Base-by-base conservation (phyloP, 768 basidiomycete species). In the Boletus rufocinnamomeus region DNA sequence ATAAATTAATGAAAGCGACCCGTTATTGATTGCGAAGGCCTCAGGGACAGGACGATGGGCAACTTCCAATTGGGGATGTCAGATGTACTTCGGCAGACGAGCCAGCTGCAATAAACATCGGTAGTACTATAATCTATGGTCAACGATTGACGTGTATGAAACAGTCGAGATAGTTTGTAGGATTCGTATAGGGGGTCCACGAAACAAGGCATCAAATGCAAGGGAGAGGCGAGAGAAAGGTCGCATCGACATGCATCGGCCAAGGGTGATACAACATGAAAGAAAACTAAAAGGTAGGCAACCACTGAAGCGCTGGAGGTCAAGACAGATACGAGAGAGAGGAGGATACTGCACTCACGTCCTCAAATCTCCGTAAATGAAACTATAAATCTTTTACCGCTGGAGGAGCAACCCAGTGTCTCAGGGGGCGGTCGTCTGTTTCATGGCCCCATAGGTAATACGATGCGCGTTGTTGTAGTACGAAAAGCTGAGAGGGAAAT, bases 371-470 rank as follows among this genome's bases (percentile, higher is more conserved):
- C 50, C 9, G 17, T n/a, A 25, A 37, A 52, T 16, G 35, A 49
- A 35, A 23, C 53, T 71, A 66, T 45, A 69, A 4, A 2, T 73
- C 69, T 50, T 71, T 73, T 14, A 69, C 66, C 10, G 67, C 60
- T 3, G 69, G 62, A 11, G 62, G 53, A 28, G 64, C 54, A 8
- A 72, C 63, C 65, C 64, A 69, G 10, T 63, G 57, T 60, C 63
- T 64, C 8, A 72, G 30, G 25, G 56, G 48, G 25, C 53, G 47
- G 66, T 75, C 64, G 62, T 75, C 57, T 37, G 57, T 66, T 57
- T 82, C 82, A 50, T 79, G 73, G 4, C 86, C 88, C 69, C 80
- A 80, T 13, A 88, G 70, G 71, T 89, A 89, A 75, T 87, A 89
- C 51, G 79, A 73, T 43, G 81, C 77, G 23, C 87, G 79, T 17